Evolutionary conservation across 2,329 filamentous ascomycete genomes (phyloP).

Genomic region (Cercospora sesami): DNA sequence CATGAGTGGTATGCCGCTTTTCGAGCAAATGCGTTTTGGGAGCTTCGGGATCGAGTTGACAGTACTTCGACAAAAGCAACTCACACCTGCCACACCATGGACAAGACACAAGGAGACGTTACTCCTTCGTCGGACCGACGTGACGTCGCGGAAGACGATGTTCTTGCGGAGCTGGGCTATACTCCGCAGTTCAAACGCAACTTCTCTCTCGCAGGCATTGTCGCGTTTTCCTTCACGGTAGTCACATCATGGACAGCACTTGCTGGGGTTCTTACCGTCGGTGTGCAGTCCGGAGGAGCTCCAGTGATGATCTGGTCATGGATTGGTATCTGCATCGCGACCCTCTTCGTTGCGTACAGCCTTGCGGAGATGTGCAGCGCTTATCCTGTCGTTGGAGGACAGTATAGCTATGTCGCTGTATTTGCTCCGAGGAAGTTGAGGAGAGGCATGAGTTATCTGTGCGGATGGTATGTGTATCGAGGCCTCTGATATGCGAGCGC

Average conservation of each 20-base stretch:
- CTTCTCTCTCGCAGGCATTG: conserved; percentile 58
- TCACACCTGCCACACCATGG: neutral
- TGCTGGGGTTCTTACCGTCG: conserved; percentile 57
- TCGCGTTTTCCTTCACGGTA: conserved; percentile 60
- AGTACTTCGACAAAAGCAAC: neutral
- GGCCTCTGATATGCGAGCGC: neutral
- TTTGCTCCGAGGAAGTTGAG: conserved; percentile 50
- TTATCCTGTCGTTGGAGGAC: conserved; percentile 58
- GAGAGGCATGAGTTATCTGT: conserved; percentile 38
- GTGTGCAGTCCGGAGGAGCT: conserved; percentile 57
- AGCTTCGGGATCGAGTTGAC: neutral
- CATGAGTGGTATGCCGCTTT: neutral
- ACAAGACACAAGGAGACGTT: neutral
- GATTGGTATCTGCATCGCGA: conserved; percentile 54
- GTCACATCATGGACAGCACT: conserved; percentile 61
- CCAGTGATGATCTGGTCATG: conserved; percentile 62
- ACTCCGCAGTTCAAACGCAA: conserved; percentile 58
- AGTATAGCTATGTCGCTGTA: conserved; percentile 60
- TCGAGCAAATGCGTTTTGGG: neutral
- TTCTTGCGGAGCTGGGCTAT: conserved; percentile 45
- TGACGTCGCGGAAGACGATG: conserved; percentile 39
- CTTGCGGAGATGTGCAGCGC: conserved; percentile 62
- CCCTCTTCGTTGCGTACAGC: conserved; percentile 57
- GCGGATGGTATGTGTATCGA: conserved; percentile 36
- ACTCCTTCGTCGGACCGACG: neutral